A percentile compares a stretch with the other conserved stretches of the same genome.
Evolutionary conservation across 225 moss, liverwort and hornwort genomes (phyloP).

Genomic region (Marchantia paleacea): DNA sequence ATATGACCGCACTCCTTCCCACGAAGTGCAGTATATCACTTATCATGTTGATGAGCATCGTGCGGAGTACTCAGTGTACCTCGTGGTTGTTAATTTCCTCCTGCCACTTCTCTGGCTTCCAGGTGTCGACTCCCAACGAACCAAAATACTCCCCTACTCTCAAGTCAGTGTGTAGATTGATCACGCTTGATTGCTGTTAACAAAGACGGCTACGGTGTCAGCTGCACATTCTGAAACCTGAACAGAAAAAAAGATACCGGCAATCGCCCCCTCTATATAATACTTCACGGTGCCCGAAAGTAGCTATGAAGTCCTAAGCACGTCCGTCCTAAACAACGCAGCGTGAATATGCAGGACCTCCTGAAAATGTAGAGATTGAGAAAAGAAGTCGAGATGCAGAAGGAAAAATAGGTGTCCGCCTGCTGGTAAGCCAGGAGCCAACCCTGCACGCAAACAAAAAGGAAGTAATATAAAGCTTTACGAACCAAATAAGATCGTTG

Average conservation of each 20-base stretch:
- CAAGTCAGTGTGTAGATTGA: constrained; percentile 78
- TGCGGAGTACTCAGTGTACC: constrained; percentile 33
- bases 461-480: neutral
- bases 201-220: neutral
- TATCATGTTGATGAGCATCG: neutral
- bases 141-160: constrained; percentile 78
- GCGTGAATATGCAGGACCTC: neutral
- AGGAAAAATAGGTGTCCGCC: neutral
- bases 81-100: constrained; percentile 55
- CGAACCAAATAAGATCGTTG: too few relatives aligned
- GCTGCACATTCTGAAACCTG: neutral
- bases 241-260: neutral
- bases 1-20: neutral
- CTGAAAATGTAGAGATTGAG: neutral
- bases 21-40: neutral
- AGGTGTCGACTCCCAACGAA: constrained; percentile 69
- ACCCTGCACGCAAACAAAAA: neutral
- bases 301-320: neutral
- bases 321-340: neutral
- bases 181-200: constrained; percentile 75
- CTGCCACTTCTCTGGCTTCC: constrained; percentile 67
- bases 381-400: neutral
- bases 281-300: neutral
- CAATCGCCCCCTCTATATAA: neutral
- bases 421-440: neutral